Base-by-base conservation (phyloP, 2,329 filamentous ascomycete species). In the Teratosphaeria epicoccoides region DNA sequence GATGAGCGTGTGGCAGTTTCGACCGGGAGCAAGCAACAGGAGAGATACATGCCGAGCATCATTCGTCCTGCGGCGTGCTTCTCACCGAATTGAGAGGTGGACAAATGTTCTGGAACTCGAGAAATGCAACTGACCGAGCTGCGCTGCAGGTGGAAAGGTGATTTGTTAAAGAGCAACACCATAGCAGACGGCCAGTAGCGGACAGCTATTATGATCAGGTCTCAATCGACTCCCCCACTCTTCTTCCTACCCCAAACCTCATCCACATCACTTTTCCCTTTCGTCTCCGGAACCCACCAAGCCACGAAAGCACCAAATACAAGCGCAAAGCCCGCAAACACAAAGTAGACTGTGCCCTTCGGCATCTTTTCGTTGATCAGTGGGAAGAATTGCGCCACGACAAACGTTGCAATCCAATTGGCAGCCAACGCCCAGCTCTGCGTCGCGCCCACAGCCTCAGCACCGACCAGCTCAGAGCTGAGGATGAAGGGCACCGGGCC, bases 401-500 rank as follows among this genome's bases (percentile, higher is more conserved):
- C 61, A 64, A 96, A 97, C 0, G 91, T 97, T 0, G 89, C 86
- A 24, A 88, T 76, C 76, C 94, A 97, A 68, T 93, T 97, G 12
- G 87, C 85, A 1, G 82, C 88, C 23, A 97, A 71, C 0, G 85
- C 87, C 79, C 89, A 94, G 52, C 85, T 90, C 68, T 98, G 93
- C 0, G 88, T 86, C 0, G 91, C 88, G 1, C 91, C 90, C 0
- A 96, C 89, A 0, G 91, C 93, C 66, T 95, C 88, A 11, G 88
- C 84, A 0, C 84, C 86, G 0, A 97, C 93, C 2, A 97, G 79
- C 69, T 97, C 93, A 1, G 87, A 90, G 0, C 90, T 85, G 46
- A 98, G 77, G 59, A 97, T 94, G 68, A 97, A 98, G 0, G 93
- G 93, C 0, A 98, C 88, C 0, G 93, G 93, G 0, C 93, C 93